Evolutionary conservation across 2,329 filamentous ascomycete genomes (phyloP).

Genomic region (Diaporthe sp.): DNA sequence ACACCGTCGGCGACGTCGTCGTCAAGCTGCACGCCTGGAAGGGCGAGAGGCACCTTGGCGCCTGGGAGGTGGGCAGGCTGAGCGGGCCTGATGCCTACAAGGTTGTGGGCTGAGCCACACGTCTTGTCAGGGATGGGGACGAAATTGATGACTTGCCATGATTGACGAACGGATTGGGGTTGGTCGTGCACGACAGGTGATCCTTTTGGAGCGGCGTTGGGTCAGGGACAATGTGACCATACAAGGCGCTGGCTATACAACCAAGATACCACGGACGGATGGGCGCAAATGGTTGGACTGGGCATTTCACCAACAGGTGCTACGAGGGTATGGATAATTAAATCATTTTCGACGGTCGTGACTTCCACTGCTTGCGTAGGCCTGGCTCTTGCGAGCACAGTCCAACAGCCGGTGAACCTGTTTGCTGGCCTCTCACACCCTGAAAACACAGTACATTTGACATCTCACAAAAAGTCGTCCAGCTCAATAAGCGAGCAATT

Average conservation of each 20-base stretch:
- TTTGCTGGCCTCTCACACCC: not conserved
- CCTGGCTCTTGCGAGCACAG: not conserved
- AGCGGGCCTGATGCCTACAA: conserved; percentile 24
- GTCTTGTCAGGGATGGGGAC: not conserved
- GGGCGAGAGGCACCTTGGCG: conserved; percentile 34
- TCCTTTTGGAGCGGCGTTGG: not conserved
- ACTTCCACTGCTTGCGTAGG: not conserved
- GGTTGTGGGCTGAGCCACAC: conserved; percentile 7
- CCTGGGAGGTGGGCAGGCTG: conserved; percentile 36
- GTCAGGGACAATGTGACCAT: not conserved
- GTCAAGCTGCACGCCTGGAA: conserved; percentile 37
- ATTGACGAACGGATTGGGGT: not conserved
- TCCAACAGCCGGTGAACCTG: not conserved
- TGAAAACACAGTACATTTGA: too few relatives aligned
- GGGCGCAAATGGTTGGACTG: not conserved
- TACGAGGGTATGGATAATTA: not conserved
- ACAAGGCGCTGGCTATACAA: not conserved
- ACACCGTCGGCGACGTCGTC: conserved; percentile 12
- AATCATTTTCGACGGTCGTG: not conserved
- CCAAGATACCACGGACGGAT: conserved; percentile 1
- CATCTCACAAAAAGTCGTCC: too few relatives aligned
- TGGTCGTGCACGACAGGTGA: not conserved
- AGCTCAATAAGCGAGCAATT: not conserved
- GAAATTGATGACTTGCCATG: not conserved
- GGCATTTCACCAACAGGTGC: not conserved